Conservation (phyloP, 257 asterid species). For the Forsythia viridissima region DNA sequence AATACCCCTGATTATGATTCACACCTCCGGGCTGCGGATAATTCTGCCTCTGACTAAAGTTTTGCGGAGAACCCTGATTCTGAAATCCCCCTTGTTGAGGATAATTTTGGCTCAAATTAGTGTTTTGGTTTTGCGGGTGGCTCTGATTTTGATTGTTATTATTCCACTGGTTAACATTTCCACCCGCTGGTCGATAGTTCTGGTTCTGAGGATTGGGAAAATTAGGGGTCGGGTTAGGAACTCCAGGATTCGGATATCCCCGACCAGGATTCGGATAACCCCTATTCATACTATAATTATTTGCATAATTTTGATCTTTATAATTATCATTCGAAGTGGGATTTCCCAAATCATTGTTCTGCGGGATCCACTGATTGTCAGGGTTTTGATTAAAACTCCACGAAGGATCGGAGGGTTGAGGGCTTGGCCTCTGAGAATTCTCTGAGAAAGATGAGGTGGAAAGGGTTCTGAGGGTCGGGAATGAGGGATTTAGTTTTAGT, state of each 20-base stretch:
- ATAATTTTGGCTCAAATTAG: constrained; percentile 34
- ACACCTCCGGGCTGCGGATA: constrained; percentile 36
- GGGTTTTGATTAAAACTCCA: constrained; percentile 32
- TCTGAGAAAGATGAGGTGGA: constrained; percentile 52
- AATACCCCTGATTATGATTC: constrained; percentile 26
- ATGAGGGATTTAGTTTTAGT: constrained; percentile 31
- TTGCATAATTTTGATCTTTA: not conserved
- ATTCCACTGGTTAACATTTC: constrained; percentile 37
- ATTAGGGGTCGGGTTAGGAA: constrained; percentile 30
- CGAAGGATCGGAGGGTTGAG: constrained; percentile 36
- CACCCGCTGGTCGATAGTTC: constrained; percentile 36
- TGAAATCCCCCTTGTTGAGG: constrained; percentile 51
- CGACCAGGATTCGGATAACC: constrained; percentile 22
- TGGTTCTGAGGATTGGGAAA: constrained; percentile 39
- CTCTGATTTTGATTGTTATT: constrained; percentile 39
- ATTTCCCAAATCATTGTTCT: constrained; percentile 31
- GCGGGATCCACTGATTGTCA: constrained; percentile 35
- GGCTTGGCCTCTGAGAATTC: constrained; percentile 26
- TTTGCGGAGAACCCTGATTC: constrained; percentile 40
- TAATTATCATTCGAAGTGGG: constrained; percentile 21
- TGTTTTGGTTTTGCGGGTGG: constrained; percentile 29
- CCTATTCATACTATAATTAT: constrained; percentile 27
- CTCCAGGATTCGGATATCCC: constrained; percentile 41
- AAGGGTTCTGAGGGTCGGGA: constrained; percentile 36
- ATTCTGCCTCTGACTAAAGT: constrained; percentile 30